Evolutionary conservation across 345 rosid genomes (phyloP), one percentile per base, ranked within the genome.

Genomic region (Eucalyptus pauciflora): DNA sequence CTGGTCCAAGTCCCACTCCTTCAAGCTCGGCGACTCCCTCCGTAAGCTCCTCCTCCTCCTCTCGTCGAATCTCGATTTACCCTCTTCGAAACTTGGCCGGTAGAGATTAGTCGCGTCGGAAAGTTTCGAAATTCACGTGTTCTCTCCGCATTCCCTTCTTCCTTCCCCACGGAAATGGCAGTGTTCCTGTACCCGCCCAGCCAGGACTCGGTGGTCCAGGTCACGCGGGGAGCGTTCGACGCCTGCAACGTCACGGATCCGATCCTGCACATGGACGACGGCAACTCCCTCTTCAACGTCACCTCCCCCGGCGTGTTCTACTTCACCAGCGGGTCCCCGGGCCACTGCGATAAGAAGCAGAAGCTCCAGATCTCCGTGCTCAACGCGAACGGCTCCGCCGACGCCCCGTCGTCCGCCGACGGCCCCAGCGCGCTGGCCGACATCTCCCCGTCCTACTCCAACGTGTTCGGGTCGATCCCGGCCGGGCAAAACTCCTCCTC

Each of bases 101-200:
- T 13, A n/a, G 76, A n/a, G 41, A 64, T 64, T n/a, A 8, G 79
- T 15, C 1, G 79, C 4, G 43, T 7, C 79, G 79, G 16, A 29
- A 67, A 67, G 79, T 18, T 71, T 17, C 13, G 81, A 71, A 71
- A 71, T 33, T 71, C 10, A 71, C 22, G 41, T 10, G 3, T 33
- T 5, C 13, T 31, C 18, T 29, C 29, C 52, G 62, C 29, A 2
- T 56, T 52, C 58, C 10, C 62, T 22, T 56, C 5, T 7, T 43
- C 29, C 2, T 10, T 5, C 13, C 13, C 81, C 20, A 13, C 22
- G 62, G 62, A 24, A 37, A 76, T 10, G 24, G 89, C 95, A 98
- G 99, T 97, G 95, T 98, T 97, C 91, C 91, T 97, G 90, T 98
- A 98, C 93, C 99, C 99, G 90, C 99, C 99, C 91, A 98, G 99